These are phyloP conservation scores for Schizophyllum commune DNA, from an alignment of 1,284 basidiomycete genomes.

Conservation along the genomic window DNA sequence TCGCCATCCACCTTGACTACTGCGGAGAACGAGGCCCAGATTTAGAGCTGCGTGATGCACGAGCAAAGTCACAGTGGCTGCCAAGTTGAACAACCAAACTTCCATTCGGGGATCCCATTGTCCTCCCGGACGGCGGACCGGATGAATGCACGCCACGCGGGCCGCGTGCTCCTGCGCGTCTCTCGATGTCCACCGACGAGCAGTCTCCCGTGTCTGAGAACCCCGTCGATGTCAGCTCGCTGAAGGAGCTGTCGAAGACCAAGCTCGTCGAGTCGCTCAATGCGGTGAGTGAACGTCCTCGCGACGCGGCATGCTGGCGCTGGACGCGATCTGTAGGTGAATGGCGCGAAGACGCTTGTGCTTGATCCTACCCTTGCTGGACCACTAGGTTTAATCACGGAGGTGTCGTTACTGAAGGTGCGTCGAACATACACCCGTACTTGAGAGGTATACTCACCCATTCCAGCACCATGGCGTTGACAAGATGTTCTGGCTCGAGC, in stretches of 20 bases:
- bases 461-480: conserved; percentile 93
- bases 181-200: not conserved
- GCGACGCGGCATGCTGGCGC: not conserved
- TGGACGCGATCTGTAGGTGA: conserved; percentile 48
- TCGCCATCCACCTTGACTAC: too few relatives aligned
- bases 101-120: not conserved
- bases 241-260: conserved; percentile 73
- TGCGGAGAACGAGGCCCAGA: too few relatives aligned
- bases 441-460: conserved; percentile 4
- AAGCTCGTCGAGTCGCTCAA: conserved; percentile 77
- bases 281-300: conserved; percentile 44
- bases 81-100: not conserved
- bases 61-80: too few relatives aligned
- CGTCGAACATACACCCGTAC: conserved; percentile 9
- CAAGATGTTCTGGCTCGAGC: conserved; percentile 99
- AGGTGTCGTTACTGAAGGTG: conserved; percentile 89
- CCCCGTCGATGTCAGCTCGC: conserved; percentile 54
- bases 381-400: conserved; percentile 87
- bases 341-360: conserved; percentile 93
- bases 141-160: too few relatives aligned
- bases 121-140: too few relatives aligned
- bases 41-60: too few relatives aligned
- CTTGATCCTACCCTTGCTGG: conserved; percentile 86
- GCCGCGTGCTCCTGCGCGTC: not conserved
- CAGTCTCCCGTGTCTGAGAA: not conserved